Conservation (phyloP, 139 green algal species). For the Chlorella sp. region DNA sequence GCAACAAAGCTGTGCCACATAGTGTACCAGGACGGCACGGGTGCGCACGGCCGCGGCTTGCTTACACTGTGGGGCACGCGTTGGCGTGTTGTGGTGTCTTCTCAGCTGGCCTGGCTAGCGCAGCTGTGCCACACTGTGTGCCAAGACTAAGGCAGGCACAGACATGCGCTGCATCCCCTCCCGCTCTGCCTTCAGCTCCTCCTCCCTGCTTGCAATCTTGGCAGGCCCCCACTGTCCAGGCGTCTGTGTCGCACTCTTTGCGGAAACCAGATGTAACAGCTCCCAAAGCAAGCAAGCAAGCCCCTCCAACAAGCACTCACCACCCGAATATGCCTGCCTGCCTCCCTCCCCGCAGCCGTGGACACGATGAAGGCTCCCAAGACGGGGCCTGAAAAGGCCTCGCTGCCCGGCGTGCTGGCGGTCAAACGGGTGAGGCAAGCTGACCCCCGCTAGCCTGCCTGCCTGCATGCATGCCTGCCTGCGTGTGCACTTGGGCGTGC, state of each 20-base stretch:
- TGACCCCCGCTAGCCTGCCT: no score
- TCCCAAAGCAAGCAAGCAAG: no score
- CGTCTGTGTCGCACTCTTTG: no score
- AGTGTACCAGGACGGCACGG: conserved; percentile 71
- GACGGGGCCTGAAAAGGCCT: conserved; percentile 75
- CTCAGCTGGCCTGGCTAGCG: neutral
- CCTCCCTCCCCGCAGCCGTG: neutral
- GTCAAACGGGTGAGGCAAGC: conserved; percentile 66
- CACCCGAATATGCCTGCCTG: no score
- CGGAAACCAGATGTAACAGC: no score
- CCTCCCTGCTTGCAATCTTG: no score
- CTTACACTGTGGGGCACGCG: neutral
- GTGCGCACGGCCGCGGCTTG: neutral
- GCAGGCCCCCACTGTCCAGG: no score
- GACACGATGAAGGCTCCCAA: conserved; percentile 90
- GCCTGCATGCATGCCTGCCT: neutral
- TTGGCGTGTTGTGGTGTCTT: neutral
- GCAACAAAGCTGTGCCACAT: conserved; percentile 93
- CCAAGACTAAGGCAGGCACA: no score
- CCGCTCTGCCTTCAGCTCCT: no score
- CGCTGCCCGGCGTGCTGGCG: conserved; percentile 78
- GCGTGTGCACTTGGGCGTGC: neutral
- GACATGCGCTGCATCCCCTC: no score
- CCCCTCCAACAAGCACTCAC: no score
- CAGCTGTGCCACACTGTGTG: neutral